Evolutionary conservation across 75 land plant species (phyloP).

Genomic region (Cunninghamia lanceolata): DNA sequence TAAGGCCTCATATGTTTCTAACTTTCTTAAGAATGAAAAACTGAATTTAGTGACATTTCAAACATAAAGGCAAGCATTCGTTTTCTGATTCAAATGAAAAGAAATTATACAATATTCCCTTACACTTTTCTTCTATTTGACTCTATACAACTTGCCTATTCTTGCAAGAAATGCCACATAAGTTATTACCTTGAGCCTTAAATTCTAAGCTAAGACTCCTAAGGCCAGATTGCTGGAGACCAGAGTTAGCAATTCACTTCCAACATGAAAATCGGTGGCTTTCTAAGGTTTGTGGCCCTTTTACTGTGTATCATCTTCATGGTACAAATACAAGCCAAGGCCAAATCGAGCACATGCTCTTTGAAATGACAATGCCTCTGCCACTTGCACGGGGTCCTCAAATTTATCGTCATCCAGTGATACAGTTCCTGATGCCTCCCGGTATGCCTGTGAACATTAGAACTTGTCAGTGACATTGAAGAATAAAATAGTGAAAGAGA

Average conservation of each 20-base stretch:
- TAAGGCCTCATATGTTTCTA: background rate
- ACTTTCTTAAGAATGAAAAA: background rate
- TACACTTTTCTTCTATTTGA: background rate
- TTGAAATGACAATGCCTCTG: constrained; percentile 90
- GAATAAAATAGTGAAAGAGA: background rate
- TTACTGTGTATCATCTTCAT: constrained; percentile 58
- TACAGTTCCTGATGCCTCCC: constrained; percentile 84
- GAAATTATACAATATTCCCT: background rate
- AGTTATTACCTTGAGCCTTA: constrained; percentile 1
- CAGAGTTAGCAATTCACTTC: background rate
- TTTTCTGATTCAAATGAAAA: background rate
- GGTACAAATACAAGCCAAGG: constrained; percentile 87
- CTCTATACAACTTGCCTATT: background rate
- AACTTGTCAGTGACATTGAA: background rate
- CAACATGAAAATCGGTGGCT: background rate
- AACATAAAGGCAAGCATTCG: constrained; percentile 4
- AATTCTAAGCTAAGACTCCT: constrained; percentile 2
- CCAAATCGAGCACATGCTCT: constrained; percentile 96
- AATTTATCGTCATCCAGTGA: constrained; percentile 32
- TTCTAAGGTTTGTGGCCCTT: background rate
- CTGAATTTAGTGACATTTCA: background rate
- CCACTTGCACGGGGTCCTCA: constrained; percentile 83
- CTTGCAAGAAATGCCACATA: background rate
- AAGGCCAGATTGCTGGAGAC: background rate
- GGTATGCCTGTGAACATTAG: constrained; percentile 55